Conservation (phyloP, 495 filamentous ascomycete species). For the Xylaria venustula region DNA sequence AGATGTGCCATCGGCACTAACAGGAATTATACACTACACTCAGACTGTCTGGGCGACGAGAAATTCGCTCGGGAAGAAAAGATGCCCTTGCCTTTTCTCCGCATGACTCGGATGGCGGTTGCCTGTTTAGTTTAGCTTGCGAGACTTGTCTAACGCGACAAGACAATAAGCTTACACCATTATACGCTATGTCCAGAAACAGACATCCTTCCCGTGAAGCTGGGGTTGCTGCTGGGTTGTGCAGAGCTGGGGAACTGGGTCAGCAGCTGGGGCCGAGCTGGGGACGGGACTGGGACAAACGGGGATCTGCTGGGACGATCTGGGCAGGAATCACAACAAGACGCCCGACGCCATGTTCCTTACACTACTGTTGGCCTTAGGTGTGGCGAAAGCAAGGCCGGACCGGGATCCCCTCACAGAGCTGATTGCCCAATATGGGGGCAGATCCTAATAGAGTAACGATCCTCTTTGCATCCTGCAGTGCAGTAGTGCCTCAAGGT, state of each 20-base stretch:
- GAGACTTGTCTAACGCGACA: too few species aligned
- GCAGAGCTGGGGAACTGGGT: too few species aligned
- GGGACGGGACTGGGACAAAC: not conserved
- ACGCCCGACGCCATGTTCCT: too few species aligned
- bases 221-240: not conserved
- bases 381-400: too few species aligned
- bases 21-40: not conserved
- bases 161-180: too few species aligned
- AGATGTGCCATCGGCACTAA: not conserved
- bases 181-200: not conserved
- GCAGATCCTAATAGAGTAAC: conserved; percentile 5
- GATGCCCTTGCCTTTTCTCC: too few species aligned
- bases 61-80: not conserved
- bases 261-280: not conserved
- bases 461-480: conserved; percentile 1
- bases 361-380: too few species aligned
- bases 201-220: not conserved
- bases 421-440: conserved; percentile 14
- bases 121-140: conserved; percentile 7
- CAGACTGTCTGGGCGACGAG: not conserved
- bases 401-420: not conserved
- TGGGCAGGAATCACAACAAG: too few species aligned
- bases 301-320: too few species aligned
- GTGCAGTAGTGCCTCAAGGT: too few species aligned
- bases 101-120: not conserved